Conservation (phyloP, 495 filamentous ascomycete genomes). For the Penicillium cosmopolitanum region DNA sequence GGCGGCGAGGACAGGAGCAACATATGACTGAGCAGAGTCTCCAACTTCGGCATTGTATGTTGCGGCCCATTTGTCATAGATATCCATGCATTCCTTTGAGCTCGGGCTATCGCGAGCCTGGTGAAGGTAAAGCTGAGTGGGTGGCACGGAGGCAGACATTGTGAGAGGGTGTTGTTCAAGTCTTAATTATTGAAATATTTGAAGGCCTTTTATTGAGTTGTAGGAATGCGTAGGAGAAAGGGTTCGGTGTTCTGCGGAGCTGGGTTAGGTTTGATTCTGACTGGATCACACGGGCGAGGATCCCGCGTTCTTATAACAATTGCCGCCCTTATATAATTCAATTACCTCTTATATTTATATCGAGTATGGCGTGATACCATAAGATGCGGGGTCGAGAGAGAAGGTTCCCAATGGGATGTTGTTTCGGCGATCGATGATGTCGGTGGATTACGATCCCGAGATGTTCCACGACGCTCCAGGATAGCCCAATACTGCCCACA, state of each 20-base stretch:
- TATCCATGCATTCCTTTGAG: conserved; percentile 35
- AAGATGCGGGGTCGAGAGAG: conserved; percentile 25
- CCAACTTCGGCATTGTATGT: conserved; percentile 48
- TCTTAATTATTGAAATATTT: not conserved
- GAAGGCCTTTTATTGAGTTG: not conserved
- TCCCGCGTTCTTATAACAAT: conserved; percentile 25
- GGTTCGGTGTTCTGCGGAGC: not conserved
- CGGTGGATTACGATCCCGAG: conserved; percentile 23
- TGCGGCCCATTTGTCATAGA: conserved; percentile 52
- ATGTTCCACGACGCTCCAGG: conserved; percentile 3
- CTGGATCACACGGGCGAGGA: not conserved
- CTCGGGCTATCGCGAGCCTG: conserved; percentile 31
- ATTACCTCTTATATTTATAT: conserved; percentile 5
- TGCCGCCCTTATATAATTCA: conserved; percentile 5
- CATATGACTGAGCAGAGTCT: conserved; percentile 42
- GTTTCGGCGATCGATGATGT: conserved; percentile 31
- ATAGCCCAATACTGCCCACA: not conserved
- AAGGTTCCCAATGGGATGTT: conserved; percentile 16
- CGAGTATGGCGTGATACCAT: conserved; percentile 25
- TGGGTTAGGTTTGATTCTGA: not conserved
- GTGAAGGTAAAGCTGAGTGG: conserved; percentile 27
- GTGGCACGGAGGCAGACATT: conserved; percentile 27
- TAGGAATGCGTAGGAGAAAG: not conserved
- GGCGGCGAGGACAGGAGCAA: conserved; percentile 43
- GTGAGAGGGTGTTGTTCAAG: not conserved